Percentiles rank a stretch among this genome's conserved stretches.
These are phyloP conservation scores for Mycosphaerelloides madeirae DNA, from an alignment of 2,329 filamentous ascomycete genomes.

Conservation along the genomic window DNA sequence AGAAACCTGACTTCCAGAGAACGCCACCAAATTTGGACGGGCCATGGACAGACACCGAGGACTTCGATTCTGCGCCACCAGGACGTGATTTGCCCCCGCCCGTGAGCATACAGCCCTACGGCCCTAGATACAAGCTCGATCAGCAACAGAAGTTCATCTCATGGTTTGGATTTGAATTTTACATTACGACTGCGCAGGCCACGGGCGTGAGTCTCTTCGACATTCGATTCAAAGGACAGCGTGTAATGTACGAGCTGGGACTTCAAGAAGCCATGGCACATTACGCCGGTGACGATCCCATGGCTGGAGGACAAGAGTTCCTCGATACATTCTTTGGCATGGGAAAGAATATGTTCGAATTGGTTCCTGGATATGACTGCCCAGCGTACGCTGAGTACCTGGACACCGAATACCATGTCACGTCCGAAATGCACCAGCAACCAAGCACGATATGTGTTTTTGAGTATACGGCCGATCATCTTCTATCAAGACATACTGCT, in stretches of 20 bases:
- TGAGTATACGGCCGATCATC: slow-evolving; percentile 48
- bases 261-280: slow-evolving; percentile 52
- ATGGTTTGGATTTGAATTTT: slow-evolving; percentile 53
- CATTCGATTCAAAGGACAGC: slow-evolving; percentile 48
- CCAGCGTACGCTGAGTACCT: slow-evolving; percentile 50
- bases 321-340: slow-evolving; percentile 36
- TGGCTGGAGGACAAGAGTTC: slow-evolving; percentile 37
- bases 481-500: slow-evolving; percentile 48
- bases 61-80: slow-evolving; percentile 36
- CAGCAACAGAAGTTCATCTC: slow-evolving; percentile 44
- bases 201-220: slow-evolving; percentile 48
- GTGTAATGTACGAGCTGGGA: slow-evolving; percentile 50
- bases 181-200: slow-evolving; percentile 42
- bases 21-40: slow-evolving; percentile 48
- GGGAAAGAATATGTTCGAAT: slow-evolving; percentile 44
- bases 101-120: slow-evolving; percentile 35
- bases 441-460: slow-evolving; percentile 53
- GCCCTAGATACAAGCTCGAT: slow-evolving; percentile 41
- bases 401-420: slow-evolving; percentile 42
- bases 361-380: slow-evolving; percentile 52
- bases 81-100: slow-evolving; percentile 52
- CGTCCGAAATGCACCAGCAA: slow-evolving; percentile 41
- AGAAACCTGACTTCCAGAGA: slow-evolving; percentile 42
- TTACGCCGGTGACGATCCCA: slow-evolving; percentile 48
- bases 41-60: slow-evolving; percentile 45